Conservation (phyloP, 805 yeast genomes). For the Starmerella vaccinii region DNA sequence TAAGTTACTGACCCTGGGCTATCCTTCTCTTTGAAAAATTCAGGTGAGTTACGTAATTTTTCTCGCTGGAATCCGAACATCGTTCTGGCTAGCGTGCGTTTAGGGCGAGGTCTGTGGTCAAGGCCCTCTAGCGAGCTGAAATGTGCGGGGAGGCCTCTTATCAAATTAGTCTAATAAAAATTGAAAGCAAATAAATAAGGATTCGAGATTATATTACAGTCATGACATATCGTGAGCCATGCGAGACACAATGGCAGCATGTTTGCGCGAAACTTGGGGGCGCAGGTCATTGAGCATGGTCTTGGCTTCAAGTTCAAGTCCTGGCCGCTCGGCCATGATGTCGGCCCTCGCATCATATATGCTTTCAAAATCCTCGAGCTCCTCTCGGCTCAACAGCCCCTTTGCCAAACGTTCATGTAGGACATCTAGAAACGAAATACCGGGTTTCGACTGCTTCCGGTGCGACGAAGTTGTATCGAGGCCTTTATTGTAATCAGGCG, state of each 20-base stretch:
- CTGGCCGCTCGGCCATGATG: conserved; percentile 2
- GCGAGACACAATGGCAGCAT: conserved; percentile 2
- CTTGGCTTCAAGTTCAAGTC: conserved; percentile 1
- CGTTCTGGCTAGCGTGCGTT: too few relatives aligned
- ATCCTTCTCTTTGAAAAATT: not conserved
- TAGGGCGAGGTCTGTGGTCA: too few relatives aligned
- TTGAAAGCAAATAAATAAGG: not conserved
- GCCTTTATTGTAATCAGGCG: not conserved
- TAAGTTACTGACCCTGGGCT: not conserved
- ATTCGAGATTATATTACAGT: not conserved
- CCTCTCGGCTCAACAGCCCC: not conserved
- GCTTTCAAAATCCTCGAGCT: not conserved
- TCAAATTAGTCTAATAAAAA: not conserved
- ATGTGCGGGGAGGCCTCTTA: too few relatives aligned
- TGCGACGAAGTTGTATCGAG: not conserved
- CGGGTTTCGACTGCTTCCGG: not conserved
- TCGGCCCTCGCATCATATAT: not conserved
- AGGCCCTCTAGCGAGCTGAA: too few relatives aligned
- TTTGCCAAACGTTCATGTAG: not conserved
- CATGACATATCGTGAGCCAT: not conserved
- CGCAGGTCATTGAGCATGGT: not conserved
- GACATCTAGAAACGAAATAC: not conserved
- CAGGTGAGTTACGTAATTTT: conserved; percentile 5
- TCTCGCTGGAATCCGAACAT: too few relatives aligned
- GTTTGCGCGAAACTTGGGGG: not conserved